These are phyloP conservation scores for Hypomyces rosellus DNA, from an alignment of 2,329 filamentous ascomycete species.

Conservation along the genomic window DNA sequence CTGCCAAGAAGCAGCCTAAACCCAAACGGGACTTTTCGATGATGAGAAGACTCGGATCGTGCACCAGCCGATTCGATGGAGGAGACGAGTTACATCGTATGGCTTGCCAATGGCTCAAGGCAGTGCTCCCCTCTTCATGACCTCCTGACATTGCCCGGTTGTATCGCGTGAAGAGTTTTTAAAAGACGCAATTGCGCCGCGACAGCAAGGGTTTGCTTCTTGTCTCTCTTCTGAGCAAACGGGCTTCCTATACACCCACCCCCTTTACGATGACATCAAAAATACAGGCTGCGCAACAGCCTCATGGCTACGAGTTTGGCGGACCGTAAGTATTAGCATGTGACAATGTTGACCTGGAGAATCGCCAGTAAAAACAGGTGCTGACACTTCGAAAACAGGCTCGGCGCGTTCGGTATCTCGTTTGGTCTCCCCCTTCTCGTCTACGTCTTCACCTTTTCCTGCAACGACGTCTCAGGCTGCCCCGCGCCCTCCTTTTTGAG, in stretches of 20 bases:
- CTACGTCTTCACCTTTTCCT: conserved; percentile 75
- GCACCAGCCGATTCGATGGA: background rate
- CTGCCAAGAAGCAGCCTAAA: background rate
- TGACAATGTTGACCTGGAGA: too few relatives aligned
- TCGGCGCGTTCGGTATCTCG: conserved; percentile 70
- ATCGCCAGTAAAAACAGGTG: background rate
- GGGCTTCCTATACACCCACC: background rate
- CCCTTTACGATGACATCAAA: conserved; percentile 26
- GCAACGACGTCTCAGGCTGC: conserved; percentile 90
- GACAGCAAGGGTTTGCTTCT: background rate
- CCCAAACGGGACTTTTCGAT: background rate
- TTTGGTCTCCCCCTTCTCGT: conserved; percentile 74
- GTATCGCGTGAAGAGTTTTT: background rate
- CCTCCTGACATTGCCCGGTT: background rate
- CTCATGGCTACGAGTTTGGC: conserved; percentile 45
- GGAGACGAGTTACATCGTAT: background rate
- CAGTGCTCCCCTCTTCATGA: conserved; percentile 1
- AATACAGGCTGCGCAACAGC: conserved; percentile 19
- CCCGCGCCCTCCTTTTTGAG: conserved; percentile 74
- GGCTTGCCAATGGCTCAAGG: conserved; percentile 9
- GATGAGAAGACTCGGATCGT: conserved; percentile 5
- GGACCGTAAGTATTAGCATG: conserved; percentile 38
- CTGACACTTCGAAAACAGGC: conserved; percentile 37
- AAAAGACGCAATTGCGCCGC: background rate
- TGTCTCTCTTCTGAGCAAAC: background rate